Evolutionary conservation across 257 asterid species (phyloP).

Genomic region (Nicotiana obtusifolia): DNA sequence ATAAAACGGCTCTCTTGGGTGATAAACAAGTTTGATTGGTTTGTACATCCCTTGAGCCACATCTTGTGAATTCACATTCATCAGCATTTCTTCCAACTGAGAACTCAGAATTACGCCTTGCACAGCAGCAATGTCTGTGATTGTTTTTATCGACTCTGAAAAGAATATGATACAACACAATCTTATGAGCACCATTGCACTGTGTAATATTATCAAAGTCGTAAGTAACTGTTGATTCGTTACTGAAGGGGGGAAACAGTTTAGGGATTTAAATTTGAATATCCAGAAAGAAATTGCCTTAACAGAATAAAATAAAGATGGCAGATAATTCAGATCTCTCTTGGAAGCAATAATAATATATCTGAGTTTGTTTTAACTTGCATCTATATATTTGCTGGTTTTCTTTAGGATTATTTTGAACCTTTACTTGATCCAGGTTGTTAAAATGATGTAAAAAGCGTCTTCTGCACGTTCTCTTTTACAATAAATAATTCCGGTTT

Average conservation of each 20-base stretch:
- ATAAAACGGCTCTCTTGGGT: slow-evolving; percentile 78
- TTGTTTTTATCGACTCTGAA: slow-evolving; percentile 53
- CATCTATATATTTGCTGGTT: too few relatives aligned
- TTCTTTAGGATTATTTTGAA: too few relatives aligned
- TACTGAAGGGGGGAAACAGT: background rate
- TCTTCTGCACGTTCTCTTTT: background rate
- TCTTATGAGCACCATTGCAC: background rate
- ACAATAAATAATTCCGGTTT: background rate
- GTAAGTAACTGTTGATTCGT: background rate
- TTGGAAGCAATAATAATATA: background rate
- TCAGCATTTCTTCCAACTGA: slow-evolving; percentile 68
- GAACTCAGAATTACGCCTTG: slow-evolving; percentile 78
- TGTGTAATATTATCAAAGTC: background rate
- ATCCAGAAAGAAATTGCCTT: background rate
- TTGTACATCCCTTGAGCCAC: slow-evolving; percentile 35
- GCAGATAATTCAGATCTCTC: background rate
- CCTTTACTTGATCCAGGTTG: too few relatives aligned
- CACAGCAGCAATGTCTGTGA: slow-evolving; percentile 62
- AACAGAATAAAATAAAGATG: background rate
- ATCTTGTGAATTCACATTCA: slow-evolving; percentile 48
- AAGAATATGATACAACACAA: background rate
- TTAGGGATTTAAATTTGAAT: background rate
- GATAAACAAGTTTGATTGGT: slow-evolving; percentile 67
- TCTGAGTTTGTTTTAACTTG: too few relatives aligned
- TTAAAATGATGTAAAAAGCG: background rate